phyloP scores from a whole-genome alignment of 352 stramenopile species.

The Phytophthora macrochlamydospora region DNA sequence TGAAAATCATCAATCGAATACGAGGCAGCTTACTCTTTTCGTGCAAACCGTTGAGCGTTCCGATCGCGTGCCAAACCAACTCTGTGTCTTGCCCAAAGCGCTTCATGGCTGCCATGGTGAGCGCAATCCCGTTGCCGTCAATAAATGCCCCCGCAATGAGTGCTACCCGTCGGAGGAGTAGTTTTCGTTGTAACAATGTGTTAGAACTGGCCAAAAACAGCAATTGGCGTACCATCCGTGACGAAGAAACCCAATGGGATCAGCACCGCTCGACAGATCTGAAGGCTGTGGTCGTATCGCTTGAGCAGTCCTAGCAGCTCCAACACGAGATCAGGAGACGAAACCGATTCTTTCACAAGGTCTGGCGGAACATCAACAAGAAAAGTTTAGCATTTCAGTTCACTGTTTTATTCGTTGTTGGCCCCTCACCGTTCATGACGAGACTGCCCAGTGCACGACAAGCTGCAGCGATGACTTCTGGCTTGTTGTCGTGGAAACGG shows the following conservation, averaged over 20 bases:
- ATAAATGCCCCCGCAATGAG: constrained; percentile 64
- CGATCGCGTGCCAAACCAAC: constrained; percentile 74
- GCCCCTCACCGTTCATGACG: constrained; percentile 67
- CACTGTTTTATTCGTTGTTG: not conserved
- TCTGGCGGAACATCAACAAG: constrained; percentile 31
- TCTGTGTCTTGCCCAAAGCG: constrained; percentile 62
- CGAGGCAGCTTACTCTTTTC: constrained; percentile 40
- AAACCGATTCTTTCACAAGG: constrained; percentile 72
- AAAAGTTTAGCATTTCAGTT: not conserved
- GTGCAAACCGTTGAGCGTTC: constrained; percentile 71
- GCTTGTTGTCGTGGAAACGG: constrained; percentile 82
- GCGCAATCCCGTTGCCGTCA: constrained; percentile 62
- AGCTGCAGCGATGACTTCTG: constrained; percentile 63
- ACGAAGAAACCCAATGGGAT: constrained; percentile 72
- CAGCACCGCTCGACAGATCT: constrained; percentile 56
- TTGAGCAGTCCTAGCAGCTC: constrained; percentile 65
- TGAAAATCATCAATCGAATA: not conserved
- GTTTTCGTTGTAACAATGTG: no score
- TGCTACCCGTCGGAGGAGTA: constrained; percentile 25
- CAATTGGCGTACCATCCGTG: constrained; percentile 49
- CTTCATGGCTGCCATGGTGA: constrained; percentile 58
- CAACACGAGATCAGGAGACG: constrained; percentile 45
- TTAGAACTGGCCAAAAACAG: not conserved
- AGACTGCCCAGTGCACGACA: constrained; percentile 71
- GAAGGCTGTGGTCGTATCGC: constrained; percentile 54